Conservation (phyloP, 352 stramenopile genomes). For the Pythium sukuiense region DNA sequence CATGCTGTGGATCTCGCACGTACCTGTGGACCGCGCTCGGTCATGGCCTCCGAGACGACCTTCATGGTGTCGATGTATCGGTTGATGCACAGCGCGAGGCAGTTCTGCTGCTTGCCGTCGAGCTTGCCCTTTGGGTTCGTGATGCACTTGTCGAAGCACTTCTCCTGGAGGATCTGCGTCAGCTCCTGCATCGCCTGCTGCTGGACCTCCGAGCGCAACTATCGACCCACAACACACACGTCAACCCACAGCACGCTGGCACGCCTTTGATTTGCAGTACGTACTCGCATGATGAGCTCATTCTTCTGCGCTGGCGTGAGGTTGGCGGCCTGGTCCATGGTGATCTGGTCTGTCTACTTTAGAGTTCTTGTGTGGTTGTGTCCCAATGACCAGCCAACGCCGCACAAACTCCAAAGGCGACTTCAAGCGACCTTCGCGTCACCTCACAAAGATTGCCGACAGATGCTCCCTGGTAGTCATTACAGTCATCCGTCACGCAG, state of each 20-base stretch:
- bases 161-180: conserved; percentile 86
- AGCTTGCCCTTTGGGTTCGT: conserved; percentile 77
- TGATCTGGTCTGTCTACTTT: conserved; percentile 16
- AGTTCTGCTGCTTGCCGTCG: conserved; percentile 91
- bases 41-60: conserved; percentile 83
- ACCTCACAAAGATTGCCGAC: conserved; percentile 6
- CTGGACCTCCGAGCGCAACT: conserved; percentile 85
- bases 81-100: conserved; percentile 86
- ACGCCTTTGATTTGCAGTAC: conserved; percentile 11
- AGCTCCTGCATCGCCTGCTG: conserved; percentile 82
- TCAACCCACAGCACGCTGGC: background rate
- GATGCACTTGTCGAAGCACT: conserved; percentile 92
- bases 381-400: conserved; percentile 18
- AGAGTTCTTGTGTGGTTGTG: conserved; percentile 3
- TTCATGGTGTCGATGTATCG: conserved; percentile 92
- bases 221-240: background rate
- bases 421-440: conserved; percentile 29
- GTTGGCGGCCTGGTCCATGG: conserved; percentile 70
- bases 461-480: conserved; percentile 27
- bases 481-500: background rate
- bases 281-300: conserved; percentile 78
- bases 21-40: conserved; percentile 67
- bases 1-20: conserved; percentile 6
- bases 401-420: background rate
- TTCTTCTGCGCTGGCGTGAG: conserved; percentile 85